Percentiles rank a stretch among this genome's conserved stretches.
Conservation (phyloP, 352 stramenopile species). For the Phytophthora pinifolia region DNA sequence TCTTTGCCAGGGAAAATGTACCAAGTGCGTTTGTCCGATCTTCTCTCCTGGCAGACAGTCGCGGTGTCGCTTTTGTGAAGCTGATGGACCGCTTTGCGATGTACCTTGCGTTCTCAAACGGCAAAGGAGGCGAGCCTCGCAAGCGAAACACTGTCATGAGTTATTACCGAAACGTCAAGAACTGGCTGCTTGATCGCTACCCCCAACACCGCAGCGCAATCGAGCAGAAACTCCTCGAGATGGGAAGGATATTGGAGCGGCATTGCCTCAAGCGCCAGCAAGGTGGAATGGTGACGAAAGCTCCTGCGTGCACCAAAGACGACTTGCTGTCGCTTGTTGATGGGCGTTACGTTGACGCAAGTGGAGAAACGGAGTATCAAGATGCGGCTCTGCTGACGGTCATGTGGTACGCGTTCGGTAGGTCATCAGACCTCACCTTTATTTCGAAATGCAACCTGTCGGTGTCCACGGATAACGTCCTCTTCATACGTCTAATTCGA, state of each 20-base stretch:
- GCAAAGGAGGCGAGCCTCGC: background rate
- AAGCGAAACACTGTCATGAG: slow-evolving; percentile 13
- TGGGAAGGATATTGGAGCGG: slow-evolving; percentile 9
- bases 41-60: background rate
- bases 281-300: slow-evolving; percentile 7
- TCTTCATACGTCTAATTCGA: slow-evolving; percentile 18
- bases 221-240: slow-evolving; percentile 14
- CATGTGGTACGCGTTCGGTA: slow-evolving; percentile 16
- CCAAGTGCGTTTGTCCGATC: slow-evolving; percentile 8
- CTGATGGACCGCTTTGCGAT: slow-evolving; percentile 15
- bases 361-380: slow-evolving; percentile 21
- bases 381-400: slow-evolving; percentile 21
- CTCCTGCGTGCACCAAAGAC: slow-evolving; percentile 14
- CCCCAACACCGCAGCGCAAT: slow-evolving; percentile 1
- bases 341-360: background rate
- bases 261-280: slow-evolving; percentile 10
- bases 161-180: slow-evolving; percentile 19
- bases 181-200: slow-evolving; percentile 15
- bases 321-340: slow-evolving; percentile 9
- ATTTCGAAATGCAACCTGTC: slow-evolving; percentile 20
- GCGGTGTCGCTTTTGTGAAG: slow-evolving; percentile 8
- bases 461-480: background rate
- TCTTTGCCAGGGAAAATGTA: slow-evolving; percentile 13
- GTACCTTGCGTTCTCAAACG: slow-evolving; percentile 7
- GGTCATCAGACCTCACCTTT: slow-evolving; percentile 13